These are phyloP conservation scores for Quercus lobata DNA, from an alignment of 331 rosid species.

Conservation along the genomic window DNA sequence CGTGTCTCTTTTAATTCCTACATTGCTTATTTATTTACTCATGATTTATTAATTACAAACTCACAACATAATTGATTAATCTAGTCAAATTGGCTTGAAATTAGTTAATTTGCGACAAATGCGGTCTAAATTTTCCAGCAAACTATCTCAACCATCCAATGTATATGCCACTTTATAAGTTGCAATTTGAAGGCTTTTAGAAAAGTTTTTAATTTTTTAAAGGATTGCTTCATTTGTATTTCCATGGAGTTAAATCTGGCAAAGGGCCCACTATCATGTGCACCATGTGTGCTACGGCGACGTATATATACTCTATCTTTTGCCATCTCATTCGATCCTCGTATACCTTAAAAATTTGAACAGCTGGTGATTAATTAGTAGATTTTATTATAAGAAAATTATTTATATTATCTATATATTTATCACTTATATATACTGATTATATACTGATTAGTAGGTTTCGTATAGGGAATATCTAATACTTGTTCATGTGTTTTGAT, in stretches of 20 bases:
- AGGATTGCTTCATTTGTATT: too few species aligned
- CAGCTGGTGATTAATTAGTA: neutral
- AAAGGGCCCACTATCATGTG: slow-evolving; percentile 47
- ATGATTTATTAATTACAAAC: too few species aligned
- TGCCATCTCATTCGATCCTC: too few species aligned
- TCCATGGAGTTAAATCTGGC: neutral
- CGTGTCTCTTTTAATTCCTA: too few species aligned
- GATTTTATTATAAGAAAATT: neutral
- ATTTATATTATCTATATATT: neutral
- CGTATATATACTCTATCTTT: neutral
- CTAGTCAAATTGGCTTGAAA: too few species aligned
- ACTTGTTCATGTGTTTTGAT: neutral
- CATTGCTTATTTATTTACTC: too few species aligned
- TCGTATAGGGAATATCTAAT: slow-evolving; percentile 4
- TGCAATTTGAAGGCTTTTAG: neutral
- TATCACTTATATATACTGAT: too few species aligned
- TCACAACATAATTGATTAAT: too few species aligned
- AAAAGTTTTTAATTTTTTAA: neutral
- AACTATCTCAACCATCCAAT: neutral
- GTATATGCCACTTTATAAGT: neutral
- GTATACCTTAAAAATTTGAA: too few species aligned
- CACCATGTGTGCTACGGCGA: slow-evolving; percentile 28
- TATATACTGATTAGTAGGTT: neutral
- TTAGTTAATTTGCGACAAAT: too few species aligned
- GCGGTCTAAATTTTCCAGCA: neutral